Evolutionary conservation across 2,329 filamentous ascomycete genomes (phyloP).

Genomic region (Stagonosporopsis rhizophila): DNA sequence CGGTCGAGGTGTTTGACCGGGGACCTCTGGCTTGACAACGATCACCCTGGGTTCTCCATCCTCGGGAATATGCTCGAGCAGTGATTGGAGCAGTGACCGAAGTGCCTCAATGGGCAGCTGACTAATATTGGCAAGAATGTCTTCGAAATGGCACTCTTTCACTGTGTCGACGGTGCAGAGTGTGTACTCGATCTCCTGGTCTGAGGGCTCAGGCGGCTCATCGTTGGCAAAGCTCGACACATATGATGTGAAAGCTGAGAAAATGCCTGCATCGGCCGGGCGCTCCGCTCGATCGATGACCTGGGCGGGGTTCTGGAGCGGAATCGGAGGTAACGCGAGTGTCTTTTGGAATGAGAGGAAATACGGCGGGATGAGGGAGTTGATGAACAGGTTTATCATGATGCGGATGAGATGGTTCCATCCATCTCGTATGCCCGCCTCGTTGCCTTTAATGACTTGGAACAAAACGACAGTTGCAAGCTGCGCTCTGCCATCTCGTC

Average conservation of each 20-base stretch:
- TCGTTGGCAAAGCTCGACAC: conserved; percentile 99
- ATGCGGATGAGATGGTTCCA: conserved; percentile 88
- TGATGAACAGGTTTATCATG: conserved; percentile 94
- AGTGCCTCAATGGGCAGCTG: conserved; percentile 67
- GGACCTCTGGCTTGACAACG: conserved; percentile 84
- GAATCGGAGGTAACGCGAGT: conserved; percentile 79
- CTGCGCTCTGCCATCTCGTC: conserved; percentile 90
- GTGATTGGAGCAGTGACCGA: conserved; percentile 70
- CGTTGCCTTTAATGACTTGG: conserved; percentile 85
- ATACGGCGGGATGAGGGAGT: conserved; percentile 87
- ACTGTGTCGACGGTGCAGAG: conserved; percentile 94
- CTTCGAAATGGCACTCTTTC: conserved; percentile 83
- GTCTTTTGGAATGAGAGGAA: conserved; percentile 70
- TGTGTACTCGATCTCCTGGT: conserved; percentile 96
- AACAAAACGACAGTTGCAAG: conserved; percentile 95
- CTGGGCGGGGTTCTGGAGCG: conserved; percentile 88
- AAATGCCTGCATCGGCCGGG: conserved; percentile 79
- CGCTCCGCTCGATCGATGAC: conserved; percentile 87
- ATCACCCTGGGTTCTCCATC: conserved; percentile 82
- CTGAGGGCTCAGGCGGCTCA: conserved; percentile 94
- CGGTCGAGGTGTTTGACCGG: conserved; percentile 65
- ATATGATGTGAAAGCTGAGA: conserved; percentile 94
- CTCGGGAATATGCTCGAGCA: conserved; percentile 87
- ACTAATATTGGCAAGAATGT: conserved; percentile 83
- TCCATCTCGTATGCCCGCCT: conserved; percentile 74